Percentiles rank a stretch among this genome's conserved stretches.
Evolutionary conservation across 202 grass and related monocot species (phyloP).

Genomic region (Elaeis oleifera): DNA sequence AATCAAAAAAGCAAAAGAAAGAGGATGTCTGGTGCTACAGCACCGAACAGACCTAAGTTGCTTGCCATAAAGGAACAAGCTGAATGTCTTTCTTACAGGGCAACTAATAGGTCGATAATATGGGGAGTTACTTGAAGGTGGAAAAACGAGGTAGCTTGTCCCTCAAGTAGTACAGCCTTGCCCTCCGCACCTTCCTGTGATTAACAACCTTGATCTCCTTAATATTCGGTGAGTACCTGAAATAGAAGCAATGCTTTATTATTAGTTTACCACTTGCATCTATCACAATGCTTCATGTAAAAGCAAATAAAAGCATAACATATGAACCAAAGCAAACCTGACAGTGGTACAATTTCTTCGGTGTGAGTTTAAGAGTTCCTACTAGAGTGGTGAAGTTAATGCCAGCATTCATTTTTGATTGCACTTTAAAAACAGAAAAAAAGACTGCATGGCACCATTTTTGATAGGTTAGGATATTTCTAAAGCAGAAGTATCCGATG

Average conservation of each 20-base stretch:
- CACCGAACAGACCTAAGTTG: too few relatives aligned
- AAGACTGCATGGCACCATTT: too few relatives aligned
- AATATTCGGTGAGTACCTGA: slow-evolving; percentile 88
- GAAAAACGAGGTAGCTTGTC: slow-evolving; percentile 89
- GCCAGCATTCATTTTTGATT: too few relatives aligned
- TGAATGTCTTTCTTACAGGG: neutral
- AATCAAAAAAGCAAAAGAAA: too few relatives aligned
- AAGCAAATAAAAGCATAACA: slow-evolving; percentile 4
- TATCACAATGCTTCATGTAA: neutral
- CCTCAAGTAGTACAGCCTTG: slow-evolving; percentile 89
- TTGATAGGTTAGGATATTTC: too few relatives aligned
- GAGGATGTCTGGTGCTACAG: too few relatives aligned
- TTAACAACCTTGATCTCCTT: slow-evolving; percentile 95
- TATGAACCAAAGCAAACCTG: neutral
- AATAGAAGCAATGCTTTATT: slow-evolving; percentile 4
- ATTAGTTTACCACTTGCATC: neutral
- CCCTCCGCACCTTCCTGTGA: slow-evolving; percentile 94
- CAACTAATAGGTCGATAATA: neutral
- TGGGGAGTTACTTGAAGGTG: slow-evolving; percentile 80
- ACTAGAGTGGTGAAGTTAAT: too few relatives aligned
- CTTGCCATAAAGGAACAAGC: too few relatives aligned
- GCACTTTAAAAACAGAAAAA: too few relatives aligned
- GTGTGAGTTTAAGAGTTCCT: too few relatives aligned
- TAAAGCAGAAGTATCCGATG: too few relatives aligned
- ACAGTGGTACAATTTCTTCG: too few relatives aligned